phyloP scores from a whole-genome alignment of 73 alveolate species.

The Stentor coeruleus region DNA sequence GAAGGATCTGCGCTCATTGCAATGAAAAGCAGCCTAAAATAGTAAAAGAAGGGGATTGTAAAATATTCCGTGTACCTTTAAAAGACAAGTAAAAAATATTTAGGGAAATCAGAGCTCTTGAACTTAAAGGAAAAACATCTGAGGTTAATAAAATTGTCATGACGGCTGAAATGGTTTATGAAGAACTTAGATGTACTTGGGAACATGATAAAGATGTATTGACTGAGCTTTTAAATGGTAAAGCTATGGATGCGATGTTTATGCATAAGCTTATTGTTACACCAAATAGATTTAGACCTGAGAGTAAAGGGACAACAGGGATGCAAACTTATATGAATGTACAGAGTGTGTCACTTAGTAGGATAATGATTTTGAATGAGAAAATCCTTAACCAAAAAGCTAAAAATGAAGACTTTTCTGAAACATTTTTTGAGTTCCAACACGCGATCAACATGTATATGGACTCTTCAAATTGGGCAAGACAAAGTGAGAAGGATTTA shows the following conservation, averaged over 20 bases:
- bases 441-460: conserved; percentile 83
- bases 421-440: conserved; percentile 86
- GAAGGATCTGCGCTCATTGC: conserved; percentile 65
- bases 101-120: conserved; percentile 26
- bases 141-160: neutral
- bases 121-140: neutral
- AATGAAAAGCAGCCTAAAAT: conserved; percentile 45
- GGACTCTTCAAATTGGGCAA: conserved; percentile 89
- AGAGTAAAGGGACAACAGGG: conserved; percentile 70
- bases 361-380: conserved; percentile 60
- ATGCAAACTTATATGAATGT: conserved; percentile 76
- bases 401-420: conserved; percentile 55
- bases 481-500: conserved; percentile 89
- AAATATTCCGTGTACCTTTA: conserved; percentile 49
- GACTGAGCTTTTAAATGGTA: conserved; percentile 68
- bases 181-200: conserved; percentile 62
- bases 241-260: conserved; percentile 64
- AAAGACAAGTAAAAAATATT: conserved; percentile 35
- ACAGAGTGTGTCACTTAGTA: conserved; percentile 76
- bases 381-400: conserved; percentile 39
- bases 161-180: conserved; percentile 62
- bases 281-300: conserved; percentile 95
- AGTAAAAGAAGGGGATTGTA: conserved; percentile 61
- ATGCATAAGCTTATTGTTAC: conserved; percentile 77
- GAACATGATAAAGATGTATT: conserved; percentile 63